Conservation (phyloP, 805 yeast species). For the Kodamaea kaohsiungensis region DNA sequence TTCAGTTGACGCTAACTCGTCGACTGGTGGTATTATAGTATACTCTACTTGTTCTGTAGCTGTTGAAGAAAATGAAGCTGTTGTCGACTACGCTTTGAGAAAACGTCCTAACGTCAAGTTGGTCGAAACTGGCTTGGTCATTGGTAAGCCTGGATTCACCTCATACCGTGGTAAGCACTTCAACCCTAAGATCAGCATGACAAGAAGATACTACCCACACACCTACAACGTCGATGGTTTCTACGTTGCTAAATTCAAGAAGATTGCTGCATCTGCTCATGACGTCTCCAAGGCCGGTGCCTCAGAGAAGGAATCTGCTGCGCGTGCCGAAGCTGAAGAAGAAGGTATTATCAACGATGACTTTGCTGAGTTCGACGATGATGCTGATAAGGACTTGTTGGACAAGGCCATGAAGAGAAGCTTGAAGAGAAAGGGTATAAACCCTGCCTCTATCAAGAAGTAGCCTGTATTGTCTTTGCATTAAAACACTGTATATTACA, state of each 20-base stretch:
- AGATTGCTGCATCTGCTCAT: conserved; percentile 82
- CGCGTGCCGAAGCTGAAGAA: conserved; percentile 78
- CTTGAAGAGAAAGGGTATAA: conserved; percentile 70
- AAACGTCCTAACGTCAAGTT: conserved; percentile 95
- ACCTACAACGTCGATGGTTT: conserved; percentile 98
- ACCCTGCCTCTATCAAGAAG: conserved; percentile 50
- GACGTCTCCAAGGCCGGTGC: conserved; percentile 88
- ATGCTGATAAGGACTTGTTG: conserved; percentile 73
- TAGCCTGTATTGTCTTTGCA: conserved; percentile 3
- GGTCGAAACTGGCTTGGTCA: conserved; percentile 87
- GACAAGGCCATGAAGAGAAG: conserved; percentile 65
- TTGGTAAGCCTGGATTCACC: conserved; percentile 95
- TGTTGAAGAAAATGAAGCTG: conserved; percentile 98
- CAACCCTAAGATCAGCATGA: conserved; percentile 70
- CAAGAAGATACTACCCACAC: conserved; percentile 97
- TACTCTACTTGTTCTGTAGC: conserved; percentile 98
- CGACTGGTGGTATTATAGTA: conserved; percentile 91
- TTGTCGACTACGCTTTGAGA: conserved; percentile 94
- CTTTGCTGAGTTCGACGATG: conserved; percentile 78
- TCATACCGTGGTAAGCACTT: conserved; percentile 91
- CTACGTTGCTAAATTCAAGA: conserved; percentile 94
- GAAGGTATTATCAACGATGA: conserved; percentile 85
- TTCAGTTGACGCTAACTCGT: conserved; percentile 90
- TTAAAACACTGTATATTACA: conserved; percentile 7
- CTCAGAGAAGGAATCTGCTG: conserved; percentile 75